Conservation (phyloP, 345 rosid genomes). For the Corchorus capsularis region DNA sequence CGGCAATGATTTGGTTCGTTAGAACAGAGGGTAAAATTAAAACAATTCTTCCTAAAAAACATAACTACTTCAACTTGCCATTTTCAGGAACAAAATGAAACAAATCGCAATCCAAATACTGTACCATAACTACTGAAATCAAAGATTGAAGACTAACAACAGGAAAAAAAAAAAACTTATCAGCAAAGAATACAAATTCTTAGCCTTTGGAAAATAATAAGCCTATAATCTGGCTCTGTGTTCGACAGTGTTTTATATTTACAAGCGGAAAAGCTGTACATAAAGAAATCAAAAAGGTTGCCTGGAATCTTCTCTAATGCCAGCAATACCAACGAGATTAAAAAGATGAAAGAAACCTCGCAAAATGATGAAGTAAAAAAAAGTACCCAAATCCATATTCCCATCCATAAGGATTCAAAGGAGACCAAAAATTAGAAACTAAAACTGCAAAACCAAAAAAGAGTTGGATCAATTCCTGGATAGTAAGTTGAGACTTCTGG, state of each 20-base stretch:
- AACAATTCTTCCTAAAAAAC: not conserved
- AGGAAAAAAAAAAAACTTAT: not conserved
- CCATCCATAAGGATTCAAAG: not conserved
- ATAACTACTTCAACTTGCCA: not conserved
- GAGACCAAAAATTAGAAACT: not conserved
- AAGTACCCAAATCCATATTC: slow-evolving; percentile 3
- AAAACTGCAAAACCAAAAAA: slow-evolving; percentile 10
- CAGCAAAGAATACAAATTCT: not conserved
- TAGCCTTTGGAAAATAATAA: slow-evolving; percentile 1
- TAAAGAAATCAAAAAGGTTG: not conserved
- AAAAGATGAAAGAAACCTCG: not conserved
- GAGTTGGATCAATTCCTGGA: not conserved
- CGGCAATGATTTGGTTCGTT: not conserved
- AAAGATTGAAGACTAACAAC: not conserved
- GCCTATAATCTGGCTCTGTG: slow-evolving; percentile 9
- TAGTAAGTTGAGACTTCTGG: not conserved
- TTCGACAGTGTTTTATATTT: slow-evolving; percentile 26
- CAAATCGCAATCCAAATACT: not conserved
- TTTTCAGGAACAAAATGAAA: not conserved
- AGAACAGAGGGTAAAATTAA: not conserved
- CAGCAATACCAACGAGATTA: slow-evolving; percentile 2
- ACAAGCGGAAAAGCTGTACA: slow-evolving; percentile 28
- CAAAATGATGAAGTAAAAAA: slow-evolving; percentile 13
- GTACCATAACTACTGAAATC: too few relatives aligned
- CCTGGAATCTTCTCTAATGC: not conserved